Base-by-base conservation (phyloP, 805 yeast species). In the Nakazawaea wickerhamii region DNA sequence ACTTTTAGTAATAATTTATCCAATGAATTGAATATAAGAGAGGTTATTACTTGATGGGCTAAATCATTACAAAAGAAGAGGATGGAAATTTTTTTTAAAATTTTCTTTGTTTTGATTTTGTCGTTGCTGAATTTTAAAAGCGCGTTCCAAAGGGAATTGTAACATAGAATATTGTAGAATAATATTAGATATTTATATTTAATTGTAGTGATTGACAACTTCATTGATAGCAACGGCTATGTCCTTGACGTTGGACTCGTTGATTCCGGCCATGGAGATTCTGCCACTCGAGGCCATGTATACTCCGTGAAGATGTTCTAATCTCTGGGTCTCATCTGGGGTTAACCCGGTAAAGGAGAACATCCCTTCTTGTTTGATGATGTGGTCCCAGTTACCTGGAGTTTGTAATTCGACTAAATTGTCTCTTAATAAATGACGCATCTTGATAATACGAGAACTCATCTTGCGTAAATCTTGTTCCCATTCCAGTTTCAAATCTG, bases 311-410 rank as follows among this genome's bases (percentile, higher is more conserved):
- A 17, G 30, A 40, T 74, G 69, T 59, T 84, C 82, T 55, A 91
- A 71, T 48, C 70, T 65, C 45, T 77, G 70, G 9, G 35, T 40
- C 23, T 43, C 40, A 5, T 35, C 37, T 3, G 23, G 13, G 17
- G 31, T 33, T 20, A 91, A 73, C 6, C 96, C 96, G 27, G 97
- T 90, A 70, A 75, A 91, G 55, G 91, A 86, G 67, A 91, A 91
- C 98, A 91, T 91, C 54, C 99, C 99, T 60, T 91, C 84, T 65
- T 91, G 98, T 58, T 81, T 75, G 44, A 84, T 69, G 55, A 91
- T 73, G 59, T 86, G 95, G 42, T 82, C 83, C 98, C 98, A 91
- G 61, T 78, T 71, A 52, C 82, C 58, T 65, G 71, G 58, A 79
- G 67, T 58, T 70, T 78, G 47, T 64, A 70, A 49, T 43, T 58